These are phyloP conservation scores for Monilinia polystroma DNA, from an alignment of 2,329 filamentous ascomycete species.

Conservation along the genomic window DNA sequence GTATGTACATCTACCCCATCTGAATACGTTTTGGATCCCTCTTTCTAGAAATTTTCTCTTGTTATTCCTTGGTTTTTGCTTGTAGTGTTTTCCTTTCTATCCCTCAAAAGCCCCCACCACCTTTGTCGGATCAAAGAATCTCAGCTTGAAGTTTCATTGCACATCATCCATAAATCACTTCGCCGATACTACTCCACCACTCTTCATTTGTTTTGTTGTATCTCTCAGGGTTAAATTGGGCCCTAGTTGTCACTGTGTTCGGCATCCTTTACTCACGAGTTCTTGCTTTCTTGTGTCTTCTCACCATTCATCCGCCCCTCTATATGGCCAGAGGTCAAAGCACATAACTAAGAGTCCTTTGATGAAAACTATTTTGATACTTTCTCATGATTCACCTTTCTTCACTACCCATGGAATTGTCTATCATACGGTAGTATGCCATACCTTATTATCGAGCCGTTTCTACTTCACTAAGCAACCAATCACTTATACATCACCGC, in stretches of 20 bases:
- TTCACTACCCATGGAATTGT: neutral
- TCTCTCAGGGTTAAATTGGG: neutral
- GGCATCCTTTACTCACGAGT: neutral
- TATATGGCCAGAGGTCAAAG: neutral
- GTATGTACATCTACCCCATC: conserved; percentile 1
- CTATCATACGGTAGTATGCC: neutral
- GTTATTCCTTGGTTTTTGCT: neutral
- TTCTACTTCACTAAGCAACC: neutral
- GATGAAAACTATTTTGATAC: neutral
- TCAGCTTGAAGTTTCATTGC: conserved; percentile 5
- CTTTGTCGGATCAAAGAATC: neutral
- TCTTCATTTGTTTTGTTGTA: neutral
- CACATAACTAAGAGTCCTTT: too few species aligned
- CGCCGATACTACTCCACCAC: neutral
- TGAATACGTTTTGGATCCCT: neutral
- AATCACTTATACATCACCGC: neutral
- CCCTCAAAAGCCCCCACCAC: neutral
- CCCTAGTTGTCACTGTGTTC: neutral
- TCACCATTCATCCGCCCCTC: neutral
- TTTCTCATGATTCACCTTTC: neutral
- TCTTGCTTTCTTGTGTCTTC: neutral
- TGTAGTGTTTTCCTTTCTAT: neutral
- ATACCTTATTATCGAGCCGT: too few species aligned
- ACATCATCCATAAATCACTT: neutral
- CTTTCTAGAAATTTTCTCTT: neutral